These are phyloP conservation scores for Sugiyamaella pinicola DNA, from an alignment of 1,139 yeast species.

Conservation along the genomic window DNA sequence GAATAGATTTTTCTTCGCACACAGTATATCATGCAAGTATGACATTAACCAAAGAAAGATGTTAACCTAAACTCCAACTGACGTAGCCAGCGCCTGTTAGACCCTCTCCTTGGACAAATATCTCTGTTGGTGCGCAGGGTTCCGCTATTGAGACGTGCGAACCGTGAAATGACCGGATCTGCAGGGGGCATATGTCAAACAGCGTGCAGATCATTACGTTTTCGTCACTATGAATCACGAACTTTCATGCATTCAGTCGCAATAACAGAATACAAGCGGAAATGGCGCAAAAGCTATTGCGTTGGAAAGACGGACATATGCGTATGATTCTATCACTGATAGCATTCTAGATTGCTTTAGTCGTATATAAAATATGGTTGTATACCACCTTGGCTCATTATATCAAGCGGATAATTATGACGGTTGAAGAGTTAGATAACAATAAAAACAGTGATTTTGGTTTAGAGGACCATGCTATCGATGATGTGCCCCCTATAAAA, in stretches of 20 bases:
- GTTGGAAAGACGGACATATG: too few species aligned
- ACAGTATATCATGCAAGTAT: too few species aligned
- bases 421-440: background rate
- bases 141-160: background rate
- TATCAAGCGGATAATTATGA: background rate
- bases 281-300: background rate
- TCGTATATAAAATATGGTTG: background rate
- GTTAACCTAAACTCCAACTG: too few species aligned
- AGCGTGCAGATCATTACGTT: conserved; percentile 1
- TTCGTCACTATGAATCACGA: background rate
- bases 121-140: too few species aligned
- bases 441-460: background rate
- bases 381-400: background rate
- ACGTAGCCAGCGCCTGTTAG: too few species aligned
- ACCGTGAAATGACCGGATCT: background rate
- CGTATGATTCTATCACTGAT: background rate
- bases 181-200: background rate
- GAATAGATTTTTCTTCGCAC: too few species aligned
- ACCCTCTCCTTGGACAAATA: too few species aligned
- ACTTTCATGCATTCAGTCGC: conserved; percentile 2
- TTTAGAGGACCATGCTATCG: conserved; percentile 36
- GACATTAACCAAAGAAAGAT: too few species aligned
- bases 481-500: conserved; percentile 41
- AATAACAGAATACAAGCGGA: background rate
- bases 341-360: too few species aligned